Base-by-base conservation (phyloP, 352 stramenopile species). In the Phytophthora kernoviae region DNA sequence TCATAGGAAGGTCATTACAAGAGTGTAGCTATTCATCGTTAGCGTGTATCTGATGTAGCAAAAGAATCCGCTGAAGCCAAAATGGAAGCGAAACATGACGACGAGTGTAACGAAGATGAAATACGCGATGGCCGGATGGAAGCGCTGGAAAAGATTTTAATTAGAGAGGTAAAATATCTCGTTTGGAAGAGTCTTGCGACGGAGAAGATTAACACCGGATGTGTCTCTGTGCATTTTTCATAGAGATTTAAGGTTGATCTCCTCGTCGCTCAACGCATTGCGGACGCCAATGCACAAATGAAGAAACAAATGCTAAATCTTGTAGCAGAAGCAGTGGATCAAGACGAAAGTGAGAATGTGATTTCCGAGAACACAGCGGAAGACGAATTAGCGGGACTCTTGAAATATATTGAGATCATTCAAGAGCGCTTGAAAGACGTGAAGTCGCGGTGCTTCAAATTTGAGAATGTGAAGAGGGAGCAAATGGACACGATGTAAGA, bases 161-260 rank as follows among this genome's bases (percentile, higher is more conserved):
- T 88, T 27, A 70, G 69, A 79, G 81, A 93, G 70, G 84, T 89
- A 48, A 14, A 33, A 24, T 21, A 36, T 43, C 26, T 55, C 5
- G 5, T 53, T 24, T 51, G 15, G 14, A n/a, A 21, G 21, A 26
- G 27, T 18, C 17, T 21, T 26, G n/a, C 34, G 15, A 17, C 18
- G 7, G 40, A 33, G 14, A 12, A 24, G 40, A 26, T 20, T 46
- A 10, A 46, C 21, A 21, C 15, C 39, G 21, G n/a, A 32, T 32
- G 20, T 48, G 20, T 30, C 15, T 40, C 15, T 40, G 33, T 37
- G 2, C 4, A 57, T 33, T 45, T 33, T 45, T 20, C 2, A 8
- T 14, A 93, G 84, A 68, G 82, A 5, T 72, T 91, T 12, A 91
- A 91, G 52, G 84, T 93, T 11, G 84, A 93, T 54, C 41, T 93